A percentile compares a stretch with the other conserved stretches of the same genome.
Conservation (phyloP, 2,329 filamentous ascomycete genomes). For the Catunica adiposa region DNA sequence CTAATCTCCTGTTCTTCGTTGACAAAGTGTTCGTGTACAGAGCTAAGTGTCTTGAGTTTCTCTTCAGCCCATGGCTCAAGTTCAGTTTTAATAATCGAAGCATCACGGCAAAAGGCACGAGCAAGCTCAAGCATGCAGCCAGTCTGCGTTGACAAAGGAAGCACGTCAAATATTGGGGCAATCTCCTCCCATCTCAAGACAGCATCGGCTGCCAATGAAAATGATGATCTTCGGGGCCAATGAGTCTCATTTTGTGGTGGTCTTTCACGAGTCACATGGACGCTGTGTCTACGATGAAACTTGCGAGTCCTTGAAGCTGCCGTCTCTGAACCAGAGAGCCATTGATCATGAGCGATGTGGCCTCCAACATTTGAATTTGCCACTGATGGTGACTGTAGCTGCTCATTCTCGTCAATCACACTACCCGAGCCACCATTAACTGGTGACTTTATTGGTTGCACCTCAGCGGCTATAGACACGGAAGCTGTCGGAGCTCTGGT, state of each 20-base stretch:
- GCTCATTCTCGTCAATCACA: slow-evolving; percentile 4
- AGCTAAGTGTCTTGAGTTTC: slow-evolving; percentile 38
- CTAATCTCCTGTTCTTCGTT: slow-evolving; percentile 50
- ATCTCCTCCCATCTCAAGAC: slow-evolving; percentile 49
- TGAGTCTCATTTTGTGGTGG: slow-evolving; percentile 36
- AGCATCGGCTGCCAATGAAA: slow-evolving; percentile 60
- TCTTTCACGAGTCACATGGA: slow-evolving; percentile 22
- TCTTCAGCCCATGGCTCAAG: slow-evolving; percentile 45
- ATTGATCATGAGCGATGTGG: not conserved
- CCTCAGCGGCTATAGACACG: not conserved
- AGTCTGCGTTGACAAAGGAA: slow-evolving; percentile 7
- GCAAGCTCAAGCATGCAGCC: slow-evolving; percentile 28
- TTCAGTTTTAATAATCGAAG: slow-evolving; percentile 34
- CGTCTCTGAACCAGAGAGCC: slow-evolving; percentile 4
- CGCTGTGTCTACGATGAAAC: slow-evolving; percentile 46
- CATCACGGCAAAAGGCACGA: slow-evolving; percentile 34
- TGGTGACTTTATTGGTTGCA: not conserved
- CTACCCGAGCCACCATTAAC: not conserved
- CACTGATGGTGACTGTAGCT: not conserved
- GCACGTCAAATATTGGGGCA: slow-evolving; percentile 24
- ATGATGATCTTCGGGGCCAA: slow-evolving; percentile 59
- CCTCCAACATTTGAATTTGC: not conserved
- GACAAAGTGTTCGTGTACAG: slow-evolving; percentile 45
- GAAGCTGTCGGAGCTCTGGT: not conserved
- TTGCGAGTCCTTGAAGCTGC: slow-evolving; percentile 6